Evolutionary conservation across 768 basidiomycete genomes (phyloP), one percentile per base, ranked within the genome.

Genomic region (Austroboletus festivus): DNA sequence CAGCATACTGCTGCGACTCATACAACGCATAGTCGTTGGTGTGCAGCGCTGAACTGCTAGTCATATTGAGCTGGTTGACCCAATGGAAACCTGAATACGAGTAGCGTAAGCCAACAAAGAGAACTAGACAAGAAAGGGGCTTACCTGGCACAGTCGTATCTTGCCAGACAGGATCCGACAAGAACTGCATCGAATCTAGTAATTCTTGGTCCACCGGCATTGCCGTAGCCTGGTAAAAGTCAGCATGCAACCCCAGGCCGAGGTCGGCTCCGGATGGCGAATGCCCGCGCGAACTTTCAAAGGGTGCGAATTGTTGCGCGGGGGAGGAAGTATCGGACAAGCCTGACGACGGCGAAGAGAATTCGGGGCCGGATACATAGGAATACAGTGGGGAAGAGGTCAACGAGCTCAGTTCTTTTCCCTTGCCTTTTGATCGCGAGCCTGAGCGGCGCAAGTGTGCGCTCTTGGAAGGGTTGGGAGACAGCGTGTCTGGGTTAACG

Each of bases 141-240:
- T 55, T 53, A 83, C 82, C 77, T 58, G 82, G 77, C 33, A 82
- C 54, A 2, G 74, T 67, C 23, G 77, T 73, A 59, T 80, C 79
- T 31, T 74, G 76, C 82, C 81, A 84, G 3, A 68, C 65, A 38
- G 78, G 75, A 59, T 83, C 77, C 15, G 74, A 69, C 57, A 85
- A 61, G 24, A 79, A 74, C 55, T 83, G 80, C 59, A 84, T 76
- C 21, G 80, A 80, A 45, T 83, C 77, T 62, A 85, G 56, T 22
- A 85, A 75, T 34, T 80, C 79, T 16, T 72, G 68, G 55, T 86
- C 81, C 55, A 81, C 82, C 2, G 75, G 73, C 55, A 84, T 69
- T 1, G 80, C 72, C n/a, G 53, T 9, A 18, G 38, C 40, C 31
- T 77, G 72, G 67, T 81, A 79, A 55, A 78, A 73, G 20, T 67